Evolutionary conservation across 2,329 filamentous ascomycete genomes (phyloP), one percentile per base, ranked within the genome.

Genomic region (Pseudocercospora ulei): DNA sequence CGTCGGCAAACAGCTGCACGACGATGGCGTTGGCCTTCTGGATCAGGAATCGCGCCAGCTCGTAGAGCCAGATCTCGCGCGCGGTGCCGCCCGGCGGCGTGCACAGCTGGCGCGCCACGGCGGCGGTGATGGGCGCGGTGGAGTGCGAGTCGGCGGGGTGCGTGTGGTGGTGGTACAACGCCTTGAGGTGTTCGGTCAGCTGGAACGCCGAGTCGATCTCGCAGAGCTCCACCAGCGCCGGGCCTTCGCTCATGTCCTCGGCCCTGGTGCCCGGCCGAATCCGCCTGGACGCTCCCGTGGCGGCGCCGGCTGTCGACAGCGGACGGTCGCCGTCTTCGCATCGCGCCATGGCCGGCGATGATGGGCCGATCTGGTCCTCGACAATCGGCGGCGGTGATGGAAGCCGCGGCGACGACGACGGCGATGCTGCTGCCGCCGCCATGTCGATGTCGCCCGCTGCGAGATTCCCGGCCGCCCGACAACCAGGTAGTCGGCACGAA

Each of bases 121-220:
- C 71, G 55, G 81, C 80, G 40, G 74, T 82, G 49, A 96, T 79
- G 4, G 88, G 77, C 27, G 74, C 66, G 20, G 77, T 79, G 75
- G 74, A 80, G 49, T 94, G 78, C 84, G 75, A 66, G 30, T 78
- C 78, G 76, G 47, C 72, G 4, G 76, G 74, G 45, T 76, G 74
- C 1, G 84, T 93, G 59, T 82, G 79, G 59, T 81, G 71, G 62
- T 87, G 78, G 66, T 96, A 84, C 9, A 95, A 75, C 22, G 90
- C 84, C 62, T 92, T 88, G 38, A 98, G 79, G 58, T 98, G 88
- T 65, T 98, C 90, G 63, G 95, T 92, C 11, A 96, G 76, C 62
- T 95, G 90, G 61, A 96, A 98, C 28, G 90, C 83, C 13, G 88
- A 96, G 59, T 98, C 87, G 51, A 98, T 85, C 83, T 95, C 83